These are phyloP conservation scores for Rhodotorula mucilaginosa DNA, from an alignment of 1,284 basidiomycete species.

Conservation along the genomic window DNA sequence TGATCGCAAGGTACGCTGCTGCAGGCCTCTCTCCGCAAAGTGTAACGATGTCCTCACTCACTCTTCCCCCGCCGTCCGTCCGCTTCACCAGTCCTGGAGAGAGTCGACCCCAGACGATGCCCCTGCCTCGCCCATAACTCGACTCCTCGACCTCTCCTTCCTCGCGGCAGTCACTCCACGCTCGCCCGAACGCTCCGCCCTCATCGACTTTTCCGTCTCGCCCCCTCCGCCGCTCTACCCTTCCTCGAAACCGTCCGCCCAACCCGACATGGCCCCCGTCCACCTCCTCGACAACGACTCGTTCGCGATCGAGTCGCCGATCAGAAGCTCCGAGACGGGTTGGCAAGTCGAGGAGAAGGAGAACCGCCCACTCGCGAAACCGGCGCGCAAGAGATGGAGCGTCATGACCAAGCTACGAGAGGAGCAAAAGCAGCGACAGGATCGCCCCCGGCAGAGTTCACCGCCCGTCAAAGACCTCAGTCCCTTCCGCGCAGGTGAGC, in stretches of 20 bases:
- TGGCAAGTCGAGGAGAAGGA: constrained; percentile 1
- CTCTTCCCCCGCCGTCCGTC: neutral
- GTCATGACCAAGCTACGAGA: constrained; percentile 7
- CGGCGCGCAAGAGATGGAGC: constrained; percentile 16
- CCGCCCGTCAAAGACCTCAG: constrained; percentile 17
- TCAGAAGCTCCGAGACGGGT: neutral
- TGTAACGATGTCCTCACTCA: neutral
- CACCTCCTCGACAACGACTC: constrained; percentile 23
- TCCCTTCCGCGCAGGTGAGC: constrained; percentile 4
- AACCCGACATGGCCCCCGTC: constrained; percentile 4
- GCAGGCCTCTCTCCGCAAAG: fast-evolving
- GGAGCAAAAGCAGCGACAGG: constrained; percentile 7
- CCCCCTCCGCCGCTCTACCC: neutral
- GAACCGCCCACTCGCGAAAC: neutral
- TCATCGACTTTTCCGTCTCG: neutral
- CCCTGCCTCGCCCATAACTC: no score
- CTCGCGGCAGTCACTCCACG: neutral
- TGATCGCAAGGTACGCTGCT: neutral
- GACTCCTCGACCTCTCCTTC: neutral
- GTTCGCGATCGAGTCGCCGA: constrained; percentile 5
- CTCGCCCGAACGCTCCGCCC: neutral
- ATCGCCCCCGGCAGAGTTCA: neutral
- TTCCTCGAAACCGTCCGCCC: neutral
- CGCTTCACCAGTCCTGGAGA: neutral
- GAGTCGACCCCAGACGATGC: neutral